Evolutionary conservation across 768 basidiomycete species (phyloP), one percentile per base, ranked within the genome.

Genomic region (Royoungia palumana): DNA sequence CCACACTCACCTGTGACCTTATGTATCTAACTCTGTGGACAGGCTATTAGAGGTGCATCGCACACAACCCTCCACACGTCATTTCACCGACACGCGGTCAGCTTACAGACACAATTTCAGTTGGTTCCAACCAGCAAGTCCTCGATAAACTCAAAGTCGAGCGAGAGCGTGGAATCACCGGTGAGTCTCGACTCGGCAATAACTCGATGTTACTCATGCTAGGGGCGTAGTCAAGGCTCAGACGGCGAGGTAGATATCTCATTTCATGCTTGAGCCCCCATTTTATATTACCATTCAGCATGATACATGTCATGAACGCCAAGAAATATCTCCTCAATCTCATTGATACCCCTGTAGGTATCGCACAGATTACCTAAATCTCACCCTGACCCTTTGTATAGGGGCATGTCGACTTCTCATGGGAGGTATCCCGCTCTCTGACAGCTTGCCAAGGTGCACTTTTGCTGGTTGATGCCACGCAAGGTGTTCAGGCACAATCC

Each of bases 391-490:
- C n/a, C 32, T 16, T 24, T 3, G 2, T 25, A 8, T 54, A 89
- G 81, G 94, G 96, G 2, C 96, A 99, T 70, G 96, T 97, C 32
- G 96, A 99, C 72, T 99, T 99, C 69, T 81, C 91, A 49, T 96
- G 93, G 84, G 95, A 98, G 68, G 92, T 99, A 28, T 87, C 92
- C 14, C 81, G 96, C 41, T 93, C 90, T 22, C 71, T 98, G 35
- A 85, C 92, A 4, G 93, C 95, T 27, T 96, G 89, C 56, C 90
- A 99, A 71, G 96, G 96, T 9, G 95, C 91, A 10, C 65, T 85
- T 35, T 65, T 85, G 32, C 70, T 97, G 58, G 94, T 98, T 3
- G 96, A 99, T 62, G 91, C 92, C n/a, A 92, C 90, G 44, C 94
- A 95, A 73, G 96, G 96, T 16, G 85, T 99, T 8, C 96, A 99